Conservation (phyloP, 495 filamentous ascomycete species). For the Neurospora pannonica region DNA sequence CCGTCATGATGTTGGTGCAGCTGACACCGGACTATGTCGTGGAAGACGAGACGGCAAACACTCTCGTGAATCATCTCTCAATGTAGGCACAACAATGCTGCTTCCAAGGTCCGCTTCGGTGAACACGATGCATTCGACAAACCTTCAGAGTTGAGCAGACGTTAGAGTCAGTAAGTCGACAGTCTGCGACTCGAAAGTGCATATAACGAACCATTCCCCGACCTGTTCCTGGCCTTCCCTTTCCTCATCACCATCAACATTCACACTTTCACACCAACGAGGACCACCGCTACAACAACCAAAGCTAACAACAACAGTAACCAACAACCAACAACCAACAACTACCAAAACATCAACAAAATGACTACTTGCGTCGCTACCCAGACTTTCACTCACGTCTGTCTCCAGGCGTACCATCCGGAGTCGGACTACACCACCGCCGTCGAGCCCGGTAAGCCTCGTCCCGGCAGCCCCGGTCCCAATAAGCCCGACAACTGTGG, state of each 20-base stretch:
- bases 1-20: not conserved
- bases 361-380: not conserved
- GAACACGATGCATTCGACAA: not conserved
- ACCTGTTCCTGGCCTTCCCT: not conserved
- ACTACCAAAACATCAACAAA: not conserved
- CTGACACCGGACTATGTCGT: not conserved
- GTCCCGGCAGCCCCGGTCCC: not conserved
- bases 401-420: not conserved
- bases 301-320: not conserved
- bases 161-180: too few species aligned
- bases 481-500: not conserved
- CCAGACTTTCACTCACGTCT: not conserved
- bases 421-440: not conserved
- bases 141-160: not conserved
- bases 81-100: not conserved
- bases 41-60: not conserved
- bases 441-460: not conserved
- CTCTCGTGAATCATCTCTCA: not conserved
- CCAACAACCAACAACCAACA: not conserved
- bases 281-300: not conserved
- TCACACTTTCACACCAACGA: not conserved
- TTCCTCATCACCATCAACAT: not conserved
- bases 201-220: not conserved
- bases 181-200: not conserved
- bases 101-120: not conserved